These are phyloP conservation scores for Tubosaeta sp. DNA, from an alignment of 768 basidiomycete species.

Conservation along the genomic window DNA sequence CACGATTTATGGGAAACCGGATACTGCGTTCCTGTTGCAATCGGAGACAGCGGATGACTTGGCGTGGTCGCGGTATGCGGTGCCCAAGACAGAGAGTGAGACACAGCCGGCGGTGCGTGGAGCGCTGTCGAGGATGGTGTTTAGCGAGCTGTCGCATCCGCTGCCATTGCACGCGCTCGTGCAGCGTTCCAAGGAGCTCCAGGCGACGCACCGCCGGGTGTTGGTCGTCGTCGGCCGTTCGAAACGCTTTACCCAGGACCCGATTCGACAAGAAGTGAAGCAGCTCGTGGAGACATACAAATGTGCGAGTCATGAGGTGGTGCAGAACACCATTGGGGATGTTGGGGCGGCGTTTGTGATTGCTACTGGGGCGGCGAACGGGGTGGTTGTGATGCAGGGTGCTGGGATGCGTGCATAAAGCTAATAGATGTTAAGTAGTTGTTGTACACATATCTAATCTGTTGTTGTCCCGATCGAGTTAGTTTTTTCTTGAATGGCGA, in stretches of 20 bases:
- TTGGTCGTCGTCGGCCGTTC: conserved; percentile 76
- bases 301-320: conserved; percentile 22
- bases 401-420: conserved; percentile 23
- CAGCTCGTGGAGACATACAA: conserved; percentile 36
- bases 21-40: conserved; percentile 60
- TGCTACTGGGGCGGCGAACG: conserved; percentile 51
- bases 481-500: neutral
- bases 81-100: conserved; percentile 10
- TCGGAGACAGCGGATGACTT: conserved; percentile 84
- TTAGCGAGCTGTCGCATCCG: conserved; percentile 46
- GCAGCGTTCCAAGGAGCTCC: conserved; percentile 34
- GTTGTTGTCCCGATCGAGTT: too few species aligned
- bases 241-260: conserved; percentile 59
- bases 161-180: conserved; percentile 55
- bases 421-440: neutral
- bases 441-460: neutral
- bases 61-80: conserved; percentile 64
- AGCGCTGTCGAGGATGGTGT: conserved; percentile 63
- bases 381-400: conserved; percentile 68
- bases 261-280: conserved; percentile 56
- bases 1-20: conserved; percentile 65
- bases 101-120: conserved; percentile 3
- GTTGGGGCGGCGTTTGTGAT: conserved; percentile 74
- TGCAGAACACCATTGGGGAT: conserved; percentile 83
- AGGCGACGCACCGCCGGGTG: conserved; percentile 36